Evolutionary conservation across 139 green algal genomes (phyloP).

Genomic region (Chlorella sp.): DNA sequence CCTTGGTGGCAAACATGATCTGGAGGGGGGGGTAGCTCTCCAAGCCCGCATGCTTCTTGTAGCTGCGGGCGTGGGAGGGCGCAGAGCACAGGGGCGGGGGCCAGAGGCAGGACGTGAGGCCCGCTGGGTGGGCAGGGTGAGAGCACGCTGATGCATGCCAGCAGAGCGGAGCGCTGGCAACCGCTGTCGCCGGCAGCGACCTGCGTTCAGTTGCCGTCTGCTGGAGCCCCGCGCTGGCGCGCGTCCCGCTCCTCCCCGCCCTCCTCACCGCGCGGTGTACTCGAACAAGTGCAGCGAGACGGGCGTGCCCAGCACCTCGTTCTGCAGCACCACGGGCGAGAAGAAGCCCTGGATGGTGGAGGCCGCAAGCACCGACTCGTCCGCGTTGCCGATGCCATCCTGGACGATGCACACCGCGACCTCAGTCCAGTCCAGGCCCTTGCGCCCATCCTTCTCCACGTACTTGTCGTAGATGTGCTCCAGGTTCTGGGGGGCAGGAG

Average conservation of each 20-base stretch:
- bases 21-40: slow-evolving; percentile 51
- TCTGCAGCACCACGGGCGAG: slow-evolving; percentile 39
- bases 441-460: slow-evolving; percentile 28
- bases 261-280: slow-evolving; percentile 40
- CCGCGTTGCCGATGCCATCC: slow-evolving; percentile 32
- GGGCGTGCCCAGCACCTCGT: slow-evolving; percentile 32
- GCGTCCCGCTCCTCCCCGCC: not conserved
- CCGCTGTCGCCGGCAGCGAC: not conserved
- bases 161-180: too few relatives aligned
- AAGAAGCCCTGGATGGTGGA: slow-evolving; percentile 45
- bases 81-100: not conserved
- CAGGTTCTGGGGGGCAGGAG: slow-evolving; percentile 23
- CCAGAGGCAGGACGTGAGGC: too few relatives aligned
- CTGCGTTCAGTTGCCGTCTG: not conserved
- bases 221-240: not conserved
- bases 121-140: not conserved
- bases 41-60: slow-evolving; percentile 49
- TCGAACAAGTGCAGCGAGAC: slow-evolving; percentile 46
- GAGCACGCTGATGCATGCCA: not conserved
- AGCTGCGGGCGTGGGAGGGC: slow-evolving; percentile 5
- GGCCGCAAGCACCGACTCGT: slow-evolving; percentile 34
- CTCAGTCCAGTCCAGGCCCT: slow-evolving; percentile 48
- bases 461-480: slow-evolving; percentile 47
- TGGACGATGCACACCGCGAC: slow-evolving; percentile 46
- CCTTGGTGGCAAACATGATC: slow-evolving; percentile 47